Base-by-base conservation (phyloP, 352 stramenopile species). In the Phytophthora pluvialis region DNA sequence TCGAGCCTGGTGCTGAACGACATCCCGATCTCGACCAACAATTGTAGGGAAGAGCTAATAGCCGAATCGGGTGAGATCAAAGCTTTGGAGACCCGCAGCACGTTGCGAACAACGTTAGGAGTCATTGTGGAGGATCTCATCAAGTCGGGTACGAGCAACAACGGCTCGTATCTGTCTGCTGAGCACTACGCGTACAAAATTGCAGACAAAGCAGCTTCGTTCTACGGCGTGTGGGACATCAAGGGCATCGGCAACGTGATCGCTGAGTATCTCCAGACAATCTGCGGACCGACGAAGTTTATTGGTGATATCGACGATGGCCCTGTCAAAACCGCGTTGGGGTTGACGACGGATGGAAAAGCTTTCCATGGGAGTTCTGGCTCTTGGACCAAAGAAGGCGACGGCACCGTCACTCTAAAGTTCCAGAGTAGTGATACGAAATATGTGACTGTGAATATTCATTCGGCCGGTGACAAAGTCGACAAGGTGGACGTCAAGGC, bases 91-190 rank as follows among this genome's bases (percentile, higher is more conserved):
- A 72, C 51, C 18, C 75, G 80, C 40, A 68, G 63, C 25, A 58
- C 68, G 4, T 64, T 86, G 10, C 60, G 75, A 29, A 82, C 70
- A 50, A 80, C 75, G 0, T 21, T 83, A n/a, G 60, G 75, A 31
- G 66, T 78, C 32, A 79, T 86, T 42, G 52, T 83, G 10, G 72
- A 81, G 40, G 47, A 72, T 38, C 52, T 81, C 4, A 63, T 83
- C n/a, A 73, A 74, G 31, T 57, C 60, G 0, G 50, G 60, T 3
- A 60, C 68, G 54, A 69, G 44, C 52, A 66, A 52, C 16, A 69
- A 56, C 26, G 71, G 64, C 18, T 72, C 68, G 1, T 68, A 58
- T 11, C 8, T 77, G 9, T 54, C 52, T 15, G 26, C 48, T 5
- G 66, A 67, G 16, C 46, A 80, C 10, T 84, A 76, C 50, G 63